Conservation (phyloP, 169 alveolate genomes). For the Plasmodium knowlesi region DNA sequence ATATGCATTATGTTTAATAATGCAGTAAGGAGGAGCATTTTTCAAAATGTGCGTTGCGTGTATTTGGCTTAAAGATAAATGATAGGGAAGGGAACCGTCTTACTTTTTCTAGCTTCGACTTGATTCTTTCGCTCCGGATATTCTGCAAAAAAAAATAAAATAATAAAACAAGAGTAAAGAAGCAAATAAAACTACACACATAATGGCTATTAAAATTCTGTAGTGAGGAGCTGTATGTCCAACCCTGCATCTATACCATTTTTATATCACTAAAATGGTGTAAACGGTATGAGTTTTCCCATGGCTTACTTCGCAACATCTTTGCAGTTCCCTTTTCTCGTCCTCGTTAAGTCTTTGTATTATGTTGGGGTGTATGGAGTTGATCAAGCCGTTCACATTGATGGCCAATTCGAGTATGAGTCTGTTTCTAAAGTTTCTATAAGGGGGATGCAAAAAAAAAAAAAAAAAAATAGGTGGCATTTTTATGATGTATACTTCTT, state of each 20-base stretch:
- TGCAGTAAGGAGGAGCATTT: not conserved
- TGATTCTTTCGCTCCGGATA: slow-evolving; percentile 60
- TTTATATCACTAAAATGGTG: not conserved
- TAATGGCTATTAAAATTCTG: not conserved
- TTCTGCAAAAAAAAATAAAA: slow-evolving; percentile 26
- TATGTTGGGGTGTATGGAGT: slow-evolving; percentile 67
- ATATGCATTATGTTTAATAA: not conserved
- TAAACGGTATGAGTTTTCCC: not conserved
- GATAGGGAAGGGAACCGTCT: not conserved
- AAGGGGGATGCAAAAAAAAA: not conserved
- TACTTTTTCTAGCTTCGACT: slow-evolving; percentile 61
- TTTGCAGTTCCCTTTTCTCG: slow-evolving; percentile 58
- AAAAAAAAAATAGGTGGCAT: not conserved
- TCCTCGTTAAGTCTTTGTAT: slow-evolving; percentile 69
- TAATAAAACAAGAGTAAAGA: not conserved
- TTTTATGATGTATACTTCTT: not conserved
- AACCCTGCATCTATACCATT: not conserved
- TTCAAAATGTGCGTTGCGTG: not conserved
- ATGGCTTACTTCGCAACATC: slow-evolving; percentile 58
- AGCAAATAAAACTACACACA: not conserved
- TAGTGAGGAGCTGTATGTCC: not conserved
- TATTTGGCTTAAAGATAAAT: not conserved
- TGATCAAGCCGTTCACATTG: slow-evolving; percentile 61
- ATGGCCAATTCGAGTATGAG: slow-evolving; percentile 73
- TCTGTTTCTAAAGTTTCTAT: slow-evolving; percentile 69